Evolutionary conservation across 2,329 filamentous ascomycete species (phyloP).

Genomic region (Penicillium sp.): DNA sequence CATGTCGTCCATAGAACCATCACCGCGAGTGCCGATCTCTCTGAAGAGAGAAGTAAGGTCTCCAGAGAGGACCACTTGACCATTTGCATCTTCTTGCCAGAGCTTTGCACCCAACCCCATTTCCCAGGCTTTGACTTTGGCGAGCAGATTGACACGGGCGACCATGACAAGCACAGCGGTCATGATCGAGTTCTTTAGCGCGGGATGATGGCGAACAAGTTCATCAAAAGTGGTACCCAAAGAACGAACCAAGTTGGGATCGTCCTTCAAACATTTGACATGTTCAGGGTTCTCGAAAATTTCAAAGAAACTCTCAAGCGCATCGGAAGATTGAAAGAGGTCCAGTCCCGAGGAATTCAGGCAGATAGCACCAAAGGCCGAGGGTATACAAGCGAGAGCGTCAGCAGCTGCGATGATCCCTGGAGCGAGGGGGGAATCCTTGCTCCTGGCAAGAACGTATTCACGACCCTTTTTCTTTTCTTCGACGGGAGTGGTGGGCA

Average conservation of each 20-base stretch:
- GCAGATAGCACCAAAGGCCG: conserved; percentile 88
- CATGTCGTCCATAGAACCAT: conserved; percentile 20
- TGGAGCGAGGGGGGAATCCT: conserved; percentile 45
- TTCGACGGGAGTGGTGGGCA: conserved; percentile 17
- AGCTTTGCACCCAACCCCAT: conserved; percentile 74
- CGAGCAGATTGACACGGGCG: conserved; percentile 69
- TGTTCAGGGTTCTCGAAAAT: conserved; percentile 94
- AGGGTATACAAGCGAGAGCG: conserved; percentile 78
- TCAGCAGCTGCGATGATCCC: conserved; percentile 85
- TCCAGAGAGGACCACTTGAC: conserved; percentile 55
- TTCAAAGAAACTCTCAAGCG: conserved; percentile 81
- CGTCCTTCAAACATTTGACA: conserved; percentile 73
- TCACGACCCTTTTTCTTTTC: conserved; percentile 22
- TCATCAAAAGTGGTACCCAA: conserved; percentile 89
- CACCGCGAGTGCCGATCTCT: conserved; percentile 29
- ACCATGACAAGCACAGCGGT: conserved; percentile 87
- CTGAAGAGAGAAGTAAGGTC: conserved; percentile 38
- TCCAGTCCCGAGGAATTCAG: conserved; percentile 82
- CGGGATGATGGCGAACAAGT: conserved; percentile 85
- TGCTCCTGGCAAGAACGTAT: conserved; percentile 27
- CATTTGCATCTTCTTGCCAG: conserved; percentile 55
- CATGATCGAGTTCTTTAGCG: conserved; percentile 71
- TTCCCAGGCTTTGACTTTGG: conserved; percentile 61
- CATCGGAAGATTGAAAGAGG: conserved; percentile 75
- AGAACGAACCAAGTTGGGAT: conserved; percentile 63